Evolutionary conservation across 768 basidiomycete genomes (phyloP), one percentile per base, ranked within the genome.

Genomic region (Gautieria morchelliformis): DNA sequence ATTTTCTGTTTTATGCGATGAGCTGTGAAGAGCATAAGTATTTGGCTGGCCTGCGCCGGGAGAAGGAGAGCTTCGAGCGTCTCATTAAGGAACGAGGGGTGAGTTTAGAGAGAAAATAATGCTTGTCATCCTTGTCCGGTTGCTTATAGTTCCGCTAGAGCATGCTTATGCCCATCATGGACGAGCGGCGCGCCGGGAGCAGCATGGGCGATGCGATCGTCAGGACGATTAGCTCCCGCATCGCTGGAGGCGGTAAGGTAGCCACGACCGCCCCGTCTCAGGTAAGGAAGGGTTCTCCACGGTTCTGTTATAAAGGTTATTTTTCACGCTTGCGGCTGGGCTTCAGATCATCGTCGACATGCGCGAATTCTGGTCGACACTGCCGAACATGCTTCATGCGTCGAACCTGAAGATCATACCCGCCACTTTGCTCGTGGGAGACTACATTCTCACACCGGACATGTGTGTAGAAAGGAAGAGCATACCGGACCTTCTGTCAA

Each of bases 381-480:
- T 99, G 10, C 96, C 94, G 0, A 93, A 90, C 0, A 69, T 99
- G 5, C 74, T 98, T 8, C 93, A 98, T 64, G 92, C 89, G 0
- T 79, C 89, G 0, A 78, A 79, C 45, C 71, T 95, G 42, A 72
- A 85, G 35, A 82, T 97, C 42, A 75, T 93, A n/a, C 95, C 96
- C 0, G 87, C 87, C 0, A 98, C 94, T 0, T 74, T 99, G 60
- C 92, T 89, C 0, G 88, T 98, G 2, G 96, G 96, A 2, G 96
- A 99, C 69, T 99, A 99, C 65, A 87, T 99, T 54, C 72, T 98
- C 47, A 87, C 90, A 1, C 96, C 95, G 0, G 91, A 95, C 59
- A 94, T 98, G 61, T 94, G 91, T 61, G 87, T 99, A 2, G 96
- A 99, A 71, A 77, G 95, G 57, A 99, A 99, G 74, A 94, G 94